Conservation (phyloP, 2,329 filamentous ascomycete genomes). For the Elsinoe perseae region DNA sequence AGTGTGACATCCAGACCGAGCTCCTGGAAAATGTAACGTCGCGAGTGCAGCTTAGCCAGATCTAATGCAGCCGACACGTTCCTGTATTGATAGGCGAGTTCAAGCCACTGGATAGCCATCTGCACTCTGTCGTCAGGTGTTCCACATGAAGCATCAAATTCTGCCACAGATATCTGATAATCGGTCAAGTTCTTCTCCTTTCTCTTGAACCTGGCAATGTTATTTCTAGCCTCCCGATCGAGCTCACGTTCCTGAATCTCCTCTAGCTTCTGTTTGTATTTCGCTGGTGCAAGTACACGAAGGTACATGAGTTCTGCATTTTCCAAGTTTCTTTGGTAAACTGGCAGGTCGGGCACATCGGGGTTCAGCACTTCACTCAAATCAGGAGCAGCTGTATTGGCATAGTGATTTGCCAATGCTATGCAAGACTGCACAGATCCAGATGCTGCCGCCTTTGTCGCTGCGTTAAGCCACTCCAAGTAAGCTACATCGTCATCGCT, state of each 20-base stretch:
- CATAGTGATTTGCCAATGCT: constrained; percentile 35
- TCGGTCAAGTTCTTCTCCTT: constrained; percentile 7
- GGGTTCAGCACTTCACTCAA: background rate
- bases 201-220: background rate
- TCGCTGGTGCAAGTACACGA: background rate
- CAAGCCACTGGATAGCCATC: constrained; percentile 27
- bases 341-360: background rate
- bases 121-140: constrained; percentile 22
- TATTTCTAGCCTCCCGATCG: background rate
- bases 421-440: constrained; percentile 33
- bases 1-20: constrained; percentile 5
- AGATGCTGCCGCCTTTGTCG: constrained; percentile 39
- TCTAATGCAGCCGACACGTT: constrained; percentile 27
- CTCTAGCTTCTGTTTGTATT: background rate
- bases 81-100: constrained; percentile 17
- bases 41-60: constrained; percentile 22
- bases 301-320: background rate
- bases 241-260: background rate
- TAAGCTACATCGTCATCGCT: constrained; percentile 24
- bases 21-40: constrained; percentile 18
- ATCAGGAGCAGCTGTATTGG: constrained; percentile 23
- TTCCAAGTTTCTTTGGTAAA: background rate
- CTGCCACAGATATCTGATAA: constrained; percentile 13
- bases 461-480: constrained; percentile 36
- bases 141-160: constrained; percentile 23